Conservation (phyloP, 768 basidiomycete genomes). For the Mycena sanguinolenta region DNA sequence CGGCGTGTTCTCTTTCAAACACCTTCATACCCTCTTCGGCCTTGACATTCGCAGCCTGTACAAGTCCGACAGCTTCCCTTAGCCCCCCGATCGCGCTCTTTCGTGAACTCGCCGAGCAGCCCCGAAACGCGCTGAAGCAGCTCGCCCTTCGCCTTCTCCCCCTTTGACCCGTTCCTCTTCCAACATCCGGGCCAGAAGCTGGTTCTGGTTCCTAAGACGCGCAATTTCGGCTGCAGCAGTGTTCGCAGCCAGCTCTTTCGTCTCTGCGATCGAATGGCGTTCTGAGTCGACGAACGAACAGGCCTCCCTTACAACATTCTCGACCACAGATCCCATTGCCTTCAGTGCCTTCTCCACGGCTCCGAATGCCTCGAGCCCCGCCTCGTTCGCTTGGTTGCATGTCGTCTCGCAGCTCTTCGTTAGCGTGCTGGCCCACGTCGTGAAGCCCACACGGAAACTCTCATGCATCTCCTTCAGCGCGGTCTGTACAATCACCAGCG, state of each 20-base stretch:
- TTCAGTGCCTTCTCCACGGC: constrained; percentile 72
- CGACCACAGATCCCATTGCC: constrained; percentile 70
- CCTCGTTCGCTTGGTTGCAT: constrained; percentile 60
- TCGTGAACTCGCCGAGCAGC: constrained; percentile 78
- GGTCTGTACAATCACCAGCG: constrained; percentile 61
- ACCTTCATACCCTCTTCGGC: constrained; percentile 64
- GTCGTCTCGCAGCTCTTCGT: constrained; percentile 61
- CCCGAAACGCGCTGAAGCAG: constrained; percentile 81
- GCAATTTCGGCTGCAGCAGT: constrained; percentile 66
- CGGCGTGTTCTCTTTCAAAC: constrained; percentile 64
- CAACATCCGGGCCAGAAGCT: constrained; percentile 69
- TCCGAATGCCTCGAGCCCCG: constrained; percentile 59
- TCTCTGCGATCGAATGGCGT: constrained; percentile 61
- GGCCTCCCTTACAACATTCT: constrained; percentile 70
- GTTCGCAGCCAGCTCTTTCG: constrained; percentile 62
- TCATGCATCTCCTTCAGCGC: constrained; percentile 67
- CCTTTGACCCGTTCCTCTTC: constrained; percentile 75
- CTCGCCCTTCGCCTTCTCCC: constrained; percentile 78
- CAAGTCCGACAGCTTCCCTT: constrained; percentile 64
- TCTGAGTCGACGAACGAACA: constrained; percentile 70
- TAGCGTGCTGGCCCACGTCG: constrained; percentile 68
- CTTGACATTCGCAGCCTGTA: constrained; percentile 69
- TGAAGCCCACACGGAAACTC: constrained; percentile 64
- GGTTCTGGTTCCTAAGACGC: constrained; percentile 80
- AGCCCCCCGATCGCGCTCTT: constrained; percentile 77